Conservation (phyloP, 2,329 filamentous ascomycete genomes). For the Fusarium clavum region DNA sequence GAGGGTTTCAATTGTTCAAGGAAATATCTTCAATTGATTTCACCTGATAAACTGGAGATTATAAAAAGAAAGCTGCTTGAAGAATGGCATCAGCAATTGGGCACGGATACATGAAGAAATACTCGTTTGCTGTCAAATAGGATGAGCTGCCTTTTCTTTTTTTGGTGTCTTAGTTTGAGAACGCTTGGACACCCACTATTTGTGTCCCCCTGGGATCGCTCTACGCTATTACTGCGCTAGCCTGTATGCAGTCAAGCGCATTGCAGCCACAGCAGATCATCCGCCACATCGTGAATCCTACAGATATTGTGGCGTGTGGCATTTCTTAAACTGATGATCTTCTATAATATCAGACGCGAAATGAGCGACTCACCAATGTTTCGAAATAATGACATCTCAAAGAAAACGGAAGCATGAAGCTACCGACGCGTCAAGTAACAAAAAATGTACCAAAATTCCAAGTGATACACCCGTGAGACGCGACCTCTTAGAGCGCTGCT, state of each 20-base stretch:
- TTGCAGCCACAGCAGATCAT: conserved; percentile 17
- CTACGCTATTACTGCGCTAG: neutral
- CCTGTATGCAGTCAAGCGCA: neutral
- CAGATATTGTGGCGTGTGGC: conserved; percentile 3
- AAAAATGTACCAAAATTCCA: conserved; percentile 24
- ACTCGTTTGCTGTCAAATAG: conserved; percentile 6
- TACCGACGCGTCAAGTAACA: conserved; percentile 40
- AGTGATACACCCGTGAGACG: conserved; percentile 56
- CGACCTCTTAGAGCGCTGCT: conserved; percentile 76
- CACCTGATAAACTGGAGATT: neutral
- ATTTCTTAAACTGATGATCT: neutral
- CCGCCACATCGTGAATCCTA: conserved; percentile 27
- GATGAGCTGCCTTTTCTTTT: neutral
- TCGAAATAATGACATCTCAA: conserved; percentile 41
- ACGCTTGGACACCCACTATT: conserved; percentile 14
- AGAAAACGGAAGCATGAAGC: conserved; percentile 46
- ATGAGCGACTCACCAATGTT: conserved; percentile 1
- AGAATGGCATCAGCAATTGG: neutral
- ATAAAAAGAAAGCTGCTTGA: neutral
- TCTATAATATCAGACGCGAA: conserved; percentile 20
- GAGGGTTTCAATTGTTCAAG: neutral
- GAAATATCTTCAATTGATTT: neutral
- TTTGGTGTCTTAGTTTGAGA: conserved; percentile 1
- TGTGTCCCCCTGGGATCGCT: conserved; percentile 24
- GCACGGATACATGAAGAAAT: neutral